Evolutionary conservation across 148 eudicot species (phyloP), one percentile per base, ranked within the genome.

Genomic region (Euryodendron excelsum): DNA sequence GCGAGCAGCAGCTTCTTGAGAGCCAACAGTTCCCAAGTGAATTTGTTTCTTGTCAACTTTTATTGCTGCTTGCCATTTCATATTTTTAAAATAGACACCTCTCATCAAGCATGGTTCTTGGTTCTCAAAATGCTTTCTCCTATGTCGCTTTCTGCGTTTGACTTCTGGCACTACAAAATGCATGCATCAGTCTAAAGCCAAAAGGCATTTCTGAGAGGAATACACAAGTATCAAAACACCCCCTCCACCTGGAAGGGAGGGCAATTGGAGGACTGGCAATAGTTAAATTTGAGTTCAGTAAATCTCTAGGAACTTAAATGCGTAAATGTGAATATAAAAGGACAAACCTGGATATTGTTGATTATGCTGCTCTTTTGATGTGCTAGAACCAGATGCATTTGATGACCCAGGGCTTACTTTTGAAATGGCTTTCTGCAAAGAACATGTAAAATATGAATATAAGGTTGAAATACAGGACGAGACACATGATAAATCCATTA

Each of bases 11-110:
- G 93, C 99, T 71, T 82, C 89, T 69, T 89, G 94, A 50, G 98
- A 85, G 31, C 87, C 89, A 28, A 96, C 91, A 25, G 99, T 96
- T 27, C 99, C 99, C 69, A 96, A 78, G 78, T 96, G 99, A 82
- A 96, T 92, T 83, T 96, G 99, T 82, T 90, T 93, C 88, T 90
- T 92, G 80, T 90, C 97, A 50, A 96, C 99, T 87, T 96, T 96
- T 36, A 96, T 93, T 25, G 99, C 99, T 31, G 99, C 98, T 85
- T 96, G 99, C 98, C 98, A 96, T 82, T 90, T 93, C 88, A 81
- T 78, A 79, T 96, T 96, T 90, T 96, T 96, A 85, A 85, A 87
- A 85, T 96, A 96, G 66, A 96, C 99, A 21, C 99, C 99, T 83
- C 88, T 86, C 93, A 89, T 84, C 3, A 76, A 50, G 45, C 85